Base-by-base conservation (phyloP, 495 filamentous ascomycete genomes). In the Penicillium arizonense region DNA sequence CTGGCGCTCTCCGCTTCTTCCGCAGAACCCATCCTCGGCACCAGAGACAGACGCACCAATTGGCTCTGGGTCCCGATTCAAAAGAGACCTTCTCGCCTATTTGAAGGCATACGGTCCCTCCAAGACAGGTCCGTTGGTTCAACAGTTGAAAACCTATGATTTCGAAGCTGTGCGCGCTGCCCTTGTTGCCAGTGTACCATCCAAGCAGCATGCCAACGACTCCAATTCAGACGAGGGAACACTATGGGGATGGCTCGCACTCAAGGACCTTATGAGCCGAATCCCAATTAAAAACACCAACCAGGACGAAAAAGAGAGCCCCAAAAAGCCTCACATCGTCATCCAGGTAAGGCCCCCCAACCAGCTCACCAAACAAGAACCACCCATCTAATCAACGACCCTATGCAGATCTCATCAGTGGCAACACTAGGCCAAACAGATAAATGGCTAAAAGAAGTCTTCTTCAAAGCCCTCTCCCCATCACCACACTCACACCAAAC, bases 1-100 rank as follows among this genome's bases (percentile, higher is more conserved):
- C 18, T 97, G 91, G 91, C 76, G 73, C 26, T 92, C 90, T 7
- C 91, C 90, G 16, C 66, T 84, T 0, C 82, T 96, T 7, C 87
- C 88, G 23, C 41, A 28, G 34, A 36, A n/a, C 9, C 13, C 43
- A 10, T 40, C 32, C 11, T 11, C 55, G 9, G 52, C 36, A 32
- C 21, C 69, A 3, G 44, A 50, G 12, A 21, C 28, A 2, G 21
- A 58, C 11, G 24, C 52, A 21, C 51, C 45, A 23, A 64, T 83
- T 11, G 88, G 86, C 0, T 81, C 76, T 40, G 90, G 92, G 1
- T 56, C 72, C 8, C 77, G 79, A 13, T 96, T 96, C 76, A 93
- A 93, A 64, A 55, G 67, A 13, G 90, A 94, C 53, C 65, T 96
- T 0, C 68, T 95, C 0, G 76, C 80, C 14, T 96, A 96, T 61